Conservation (phyloP, 805 yeast species). For the Pichia deserticola region DNA sequence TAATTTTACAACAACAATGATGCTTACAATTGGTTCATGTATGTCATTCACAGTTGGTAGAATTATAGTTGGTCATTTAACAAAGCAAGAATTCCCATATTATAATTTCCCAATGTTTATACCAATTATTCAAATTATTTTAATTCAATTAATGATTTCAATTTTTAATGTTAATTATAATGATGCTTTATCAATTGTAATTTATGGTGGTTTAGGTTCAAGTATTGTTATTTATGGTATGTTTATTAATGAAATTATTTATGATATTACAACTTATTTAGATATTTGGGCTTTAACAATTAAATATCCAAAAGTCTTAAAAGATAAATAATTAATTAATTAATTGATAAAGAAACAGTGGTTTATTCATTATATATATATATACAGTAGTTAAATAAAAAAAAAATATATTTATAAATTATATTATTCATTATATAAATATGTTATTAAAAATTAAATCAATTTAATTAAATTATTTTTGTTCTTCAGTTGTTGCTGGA, state of each 20-base stretch:
- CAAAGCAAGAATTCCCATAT: slow-evolving; percentile 70
- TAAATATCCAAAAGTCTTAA: slow-evolving; percentile 53
- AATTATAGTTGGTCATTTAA: slow-evolving; percentile 80
- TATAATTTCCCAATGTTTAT: slow-evolving; percentile 63
- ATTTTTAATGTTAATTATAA: slow-evolving; percentile 34
- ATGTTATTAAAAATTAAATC: too few relatives aligned
- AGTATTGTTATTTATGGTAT: slow-evolving; percentile 61
- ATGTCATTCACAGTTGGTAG: slow-evolving; percentile 87
- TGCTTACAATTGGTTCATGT: slow-evolving; percentile 64
- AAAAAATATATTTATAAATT: too few relatives aligned
- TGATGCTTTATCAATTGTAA: slow-evolving; percentile 41
- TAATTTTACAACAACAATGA: slow-evolving; percentile 44
- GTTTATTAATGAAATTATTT: slow-evolving; percentile 71
- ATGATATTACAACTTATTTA: slow-evolving; percentile 69
- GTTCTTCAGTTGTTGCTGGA: slow-evolving; percentile 10
- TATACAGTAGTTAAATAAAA: slow-evolving; percentile 1
- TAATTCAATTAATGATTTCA: slow-evolving; percentile 29
- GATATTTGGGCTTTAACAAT: slow-evolving; percentile 83
- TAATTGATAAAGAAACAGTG: neutral
- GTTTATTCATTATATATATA: slow-evolving; percentile 3
- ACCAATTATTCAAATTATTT: slow-evolving; percentile 44
- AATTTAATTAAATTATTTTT: slow-evolving; percentile 1
- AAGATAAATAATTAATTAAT: slow-evolving; percentile 19
- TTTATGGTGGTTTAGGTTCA: slow-evolving; percentile 62
- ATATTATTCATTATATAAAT: neutral